phyloP scores from a whole-genome alignment of 2,329 filamentous ascomycete genomes.

The Coniochaeta prunicola region DNA sequence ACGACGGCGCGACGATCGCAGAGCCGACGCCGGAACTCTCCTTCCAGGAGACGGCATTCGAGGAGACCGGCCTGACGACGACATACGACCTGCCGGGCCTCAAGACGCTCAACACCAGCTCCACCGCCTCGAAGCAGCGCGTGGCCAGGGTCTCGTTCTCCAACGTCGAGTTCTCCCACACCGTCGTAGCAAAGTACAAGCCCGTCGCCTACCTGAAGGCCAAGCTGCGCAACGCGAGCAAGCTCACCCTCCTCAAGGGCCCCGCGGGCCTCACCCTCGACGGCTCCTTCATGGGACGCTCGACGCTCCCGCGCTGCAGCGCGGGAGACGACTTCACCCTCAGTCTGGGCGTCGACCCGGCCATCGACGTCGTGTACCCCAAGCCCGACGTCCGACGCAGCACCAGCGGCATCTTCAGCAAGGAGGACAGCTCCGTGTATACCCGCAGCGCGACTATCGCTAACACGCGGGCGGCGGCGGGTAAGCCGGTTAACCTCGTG shows the following conservation, averaged over 20 bases:
- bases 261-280: slow-evolving; percentile 54
- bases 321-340: slow-evolving; percentile 46
- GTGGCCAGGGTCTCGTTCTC: slow-evolving; percentile 47
- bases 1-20: slow-evolving; percentile 14
- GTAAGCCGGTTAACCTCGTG: slow-evolving; percentile 33
- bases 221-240: slow-evolving; percentile 46
- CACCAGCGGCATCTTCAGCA: slow-evolving; percentile 44
- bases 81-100: slow-evolving; percentile 53
- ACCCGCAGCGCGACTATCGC: slow-evolving; percentile 39
- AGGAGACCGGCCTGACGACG: slow-evolving; percentile 52
- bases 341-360: slow-evolving; percentile 52
- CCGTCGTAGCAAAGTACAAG: slow-evolving; percentile 53
- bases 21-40: slow-evolving; percentile 23
- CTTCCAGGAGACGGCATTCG: slow-evolving; percentile 46
- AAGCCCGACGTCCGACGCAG: slow-evolving; percentile 46
- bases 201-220: slow-evolving; percentile 53
- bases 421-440: slow-evolving; percentile 45
- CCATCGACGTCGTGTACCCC: slow-evolving; percentile 46
- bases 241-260: slow-evolving; percentile 48
- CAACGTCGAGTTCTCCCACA: slow-evolving; percentile 46
- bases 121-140: slow-evolving; percentile 48
- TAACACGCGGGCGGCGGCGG: slow-evolving; percentile 37
- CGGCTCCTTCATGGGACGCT: slow-evolving; percentile 53
- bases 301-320: slow-evolving; percentile 45
- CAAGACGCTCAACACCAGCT: slow-evolving; percentile 47